Evolutionary conservation across 352 stramenopile genomes (phyloP), one percentile per base, ranked within the genome.

Genomic region (Pythium biforme): DNA sequence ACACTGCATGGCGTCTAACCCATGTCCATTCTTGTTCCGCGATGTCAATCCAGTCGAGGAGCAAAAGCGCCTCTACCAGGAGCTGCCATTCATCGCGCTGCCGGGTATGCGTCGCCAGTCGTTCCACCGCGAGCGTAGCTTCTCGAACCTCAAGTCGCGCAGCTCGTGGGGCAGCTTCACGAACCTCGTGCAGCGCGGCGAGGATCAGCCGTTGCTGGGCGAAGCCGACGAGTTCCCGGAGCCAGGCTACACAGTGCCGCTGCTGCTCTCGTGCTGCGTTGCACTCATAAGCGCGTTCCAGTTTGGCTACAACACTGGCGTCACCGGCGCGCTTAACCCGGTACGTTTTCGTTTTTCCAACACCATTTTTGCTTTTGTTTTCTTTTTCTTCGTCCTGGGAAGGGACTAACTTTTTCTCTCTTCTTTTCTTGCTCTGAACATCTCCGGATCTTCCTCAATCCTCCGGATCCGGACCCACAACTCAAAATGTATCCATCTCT

Each of bases 141-240:
- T 76, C 46, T 76, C 72, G 19, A 79, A 79, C 51, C 68, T 79
- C 69, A 76, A 76, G 66, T 76, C 68, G 33, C 69, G 66, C 54
- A 73, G 56, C 53, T 79, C 72, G 19, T 79, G 72, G 72, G 72
- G 72, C 49, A 79, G 72, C 41, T 79, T 79, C 56, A 76, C 68
- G 1, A 76, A 79, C 54, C 68, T 75, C 27, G 68, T 75, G 48
- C 41, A 54, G 69, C 74, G 83, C 45, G 82, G 84, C 27, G 85
- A 94, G 71, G 79, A 89, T 47, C 85, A 94, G 62, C 81, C 83
- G 55, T 64, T 73, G 25, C 52, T 73, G 12, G 66, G 66, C 43
- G 66, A 70, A 9, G 55, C 55, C 25, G 66, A 73, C 55, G 69
- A 73, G 50, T 72, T 70, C 49, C 69, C 58, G 11, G 73, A 80